Conservation (phyloP, 306 rosid genomes). For the Sphenostylis stenocarpa region DNA sequence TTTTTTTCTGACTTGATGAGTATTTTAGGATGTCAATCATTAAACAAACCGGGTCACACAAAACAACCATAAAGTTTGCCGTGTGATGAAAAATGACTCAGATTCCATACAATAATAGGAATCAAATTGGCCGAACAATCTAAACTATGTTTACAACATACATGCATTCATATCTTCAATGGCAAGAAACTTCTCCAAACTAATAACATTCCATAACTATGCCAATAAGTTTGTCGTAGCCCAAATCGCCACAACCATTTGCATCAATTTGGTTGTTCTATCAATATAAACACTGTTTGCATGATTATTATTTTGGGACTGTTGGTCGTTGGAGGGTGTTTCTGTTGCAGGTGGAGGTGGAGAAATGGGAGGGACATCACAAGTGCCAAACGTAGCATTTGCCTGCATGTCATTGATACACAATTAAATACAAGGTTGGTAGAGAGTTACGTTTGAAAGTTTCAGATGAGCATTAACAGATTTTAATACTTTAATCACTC, state of each 20-base stretch:
- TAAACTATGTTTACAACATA: slow-evolving; percentile 30
- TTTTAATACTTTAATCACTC: neutral
- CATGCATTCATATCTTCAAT: slow-evolving; percentile 29
- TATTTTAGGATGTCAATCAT: neutral
- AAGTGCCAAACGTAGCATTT: slow-evolving; percentile 63
- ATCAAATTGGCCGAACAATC: slow-evolving; percentile 32
- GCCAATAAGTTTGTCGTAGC: slow-evolving; percentile 37
- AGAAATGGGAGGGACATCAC: slow-evolving; percentile 74
- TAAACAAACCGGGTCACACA: slow-evolving; percentile 15
- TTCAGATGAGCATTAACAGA: neutral
- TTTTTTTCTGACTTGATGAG: neutral
- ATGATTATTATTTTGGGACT: neutral
- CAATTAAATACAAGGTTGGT: neutral
- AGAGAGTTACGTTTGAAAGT: neutral
- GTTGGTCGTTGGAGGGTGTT: slow-evolving; percentile 11
- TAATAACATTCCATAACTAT: slow-evolving; percentile 36
- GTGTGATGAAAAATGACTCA: slow-evolving; percentile 27
- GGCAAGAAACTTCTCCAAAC: slow-evolving; percentile 29
- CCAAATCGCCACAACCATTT: slow-evolving; percentile 45
- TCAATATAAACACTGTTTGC: slow-evolving; percentile 36
- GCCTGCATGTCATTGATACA: slow-evolving; percentile 44
- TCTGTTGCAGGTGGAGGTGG: slow-evolving; percentile 90
- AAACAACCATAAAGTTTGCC: slow-evolving; percentile 23
- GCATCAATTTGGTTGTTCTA: slow-evolving; percentile 42
- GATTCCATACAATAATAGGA: slow-evolving; percentile 27